Percentiles rank a stretch among this genome's conserved stretches.
Evolutionary conservation across 306 rosid species (phyloP).

Genomic region (Psophocarpus tetragonolobus): DNA sequence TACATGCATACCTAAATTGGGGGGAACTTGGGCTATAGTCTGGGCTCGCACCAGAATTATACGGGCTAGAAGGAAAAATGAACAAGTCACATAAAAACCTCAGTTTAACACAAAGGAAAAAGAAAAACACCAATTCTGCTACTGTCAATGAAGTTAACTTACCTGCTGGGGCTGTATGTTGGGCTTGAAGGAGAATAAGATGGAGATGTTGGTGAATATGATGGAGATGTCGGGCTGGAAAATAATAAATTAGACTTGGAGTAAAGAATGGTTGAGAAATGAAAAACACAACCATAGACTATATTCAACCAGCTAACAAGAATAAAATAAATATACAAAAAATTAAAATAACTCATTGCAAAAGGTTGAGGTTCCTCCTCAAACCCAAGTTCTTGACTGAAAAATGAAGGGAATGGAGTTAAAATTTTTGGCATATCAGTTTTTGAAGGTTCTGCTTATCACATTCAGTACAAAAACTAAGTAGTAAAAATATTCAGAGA

Average conservation of each 20-base stretch:
- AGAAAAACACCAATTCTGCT: background rate
- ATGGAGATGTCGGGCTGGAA: conserved; percentile 93
- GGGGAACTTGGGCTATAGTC: conserved; percentile 95
- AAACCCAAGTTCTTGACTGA: conserved; percentile 11
- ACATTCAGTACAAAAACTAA: background rate
- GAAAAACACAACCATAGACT: background rate
- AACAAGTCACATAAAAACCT: background rate
- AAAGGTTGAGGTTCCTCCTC: conserved; percentile 10
- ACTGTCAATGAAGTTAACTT: conserved; percentile 28
- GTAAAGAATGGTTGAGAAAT: conserved; percentile 18
- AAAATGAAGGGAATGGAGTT: background rate
- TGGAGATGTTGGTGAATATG: conserved; percentile 97
- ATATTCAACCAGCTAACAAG: conserved; percentile 19
- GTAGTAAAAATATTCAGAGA: background rate
- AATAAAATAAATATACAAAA: background rate
- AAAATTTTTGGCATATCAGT: background rate
- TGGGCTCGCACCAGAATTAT: conserved; percentile 80
- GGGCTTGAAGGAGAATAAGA: conserved; percentile 97
- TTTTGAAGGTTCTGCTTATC: background rate
- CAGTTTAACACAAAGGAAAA: background rate
- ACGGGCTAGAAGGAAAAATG: conserved; percentile 59
- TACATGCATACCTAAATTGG: conserved; percentile 61
- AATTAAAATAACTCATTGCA: conserved; percentile 16
- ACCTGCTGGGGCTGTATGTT: conserved; percentile 95
- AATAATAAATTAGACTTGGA: conserved; percentile 11